A percentile compares a stretch with the other conserved stretches of the same genome.
These are phyloP conservation scores for Annulohypoxylon moriforme DNA, from an alignment of 495 filamentous ascomycete species.

Conservation along the genomic window DNA sequence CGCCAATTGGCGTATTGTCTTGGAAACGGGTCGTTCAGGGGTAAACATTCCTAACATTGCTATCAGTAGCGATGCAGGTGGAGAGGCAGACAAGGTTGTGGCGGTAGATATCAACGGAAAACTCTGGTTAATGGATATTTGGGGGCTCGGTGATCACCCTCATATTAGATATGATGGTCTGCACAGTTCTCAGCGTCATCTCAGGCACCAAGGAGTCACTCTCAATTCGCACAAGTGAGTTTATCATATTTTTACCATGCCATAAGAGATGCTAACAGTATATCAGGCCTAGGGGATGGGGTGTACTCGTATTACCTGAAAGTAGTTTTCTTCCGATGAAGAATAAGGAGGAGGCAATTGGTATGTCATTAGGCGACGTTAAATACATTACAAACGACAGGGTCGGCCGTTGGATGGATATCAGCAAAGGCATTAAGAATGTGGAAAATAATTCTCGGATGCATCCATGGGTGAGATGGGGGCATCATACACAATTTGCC, in stretches of 20 bases:
- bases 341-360: conserved; percentile 48
- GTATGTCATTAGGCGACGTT: conserved; percentile 43
- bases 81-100: conserved; percentile 71
- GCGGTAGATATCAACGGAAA: conserved; percentile 79
- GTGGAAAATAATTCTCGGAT: conserved; percentile 38
- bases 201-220: neutral
- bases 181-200: conserved; percentile 3
- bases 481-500: conserved; percentile 25
- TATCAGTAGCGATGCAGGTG: conserved; percentile 75
- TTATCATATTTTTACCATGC: neutral
- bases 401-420: conserved; percentile 42
- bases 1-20: conserved; percentile 56
- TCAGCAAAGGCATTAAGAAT: conserved; percentile 28
- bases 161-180: conserved; percentile 26
- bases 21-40: conserved; percentile 47
- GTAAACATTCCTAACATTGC: conserved; percentile 82
- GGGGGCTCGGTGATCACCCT: conserved; percentile 50
- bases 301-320: conserved; percentile 58
- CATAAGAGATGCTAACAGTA: conserved; percentile 18
- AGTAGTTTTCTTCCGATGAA: conserved; percentile 54
- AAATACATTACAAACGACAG: conserved; percentile 4
- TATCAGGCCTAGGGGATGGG: conserved; percentile 55
- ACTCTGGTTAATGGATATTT: conserved; percentile 75
- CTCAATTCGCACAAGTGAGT: conserved; percentile 24
- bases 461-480: conserved; percentile 43